A percentile compares a stretch with the other conserved stretches of the same genome.
These are phyloP conservation scores for Volvox reticuliferus DNA, from an alignment of 139 green algal species.

Conservation along the genomic window DNA sequence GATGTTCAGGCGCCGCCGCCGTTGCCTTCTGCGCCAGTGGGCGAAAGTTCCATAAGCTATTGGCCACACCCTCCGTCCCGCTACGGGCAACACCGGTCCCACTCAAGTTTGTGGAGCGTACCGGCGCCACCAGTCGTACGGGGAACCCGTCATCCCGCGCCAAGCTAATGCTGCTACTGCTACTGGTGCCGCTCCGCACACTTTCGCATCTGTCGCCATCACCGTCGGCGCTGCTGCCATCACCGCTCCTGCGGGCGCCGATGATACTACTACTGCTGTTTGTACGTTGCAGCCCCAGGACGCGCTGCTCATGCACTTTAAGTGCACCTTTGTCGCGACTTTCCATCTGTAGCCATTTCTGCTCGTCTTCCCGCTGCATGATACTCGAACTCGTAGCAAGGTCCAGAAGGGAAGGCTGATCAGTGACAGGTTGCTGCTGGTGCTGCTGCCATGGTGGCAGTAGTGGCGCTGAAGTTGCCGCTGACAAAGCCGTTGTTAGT, in stretches of 20 bases:
- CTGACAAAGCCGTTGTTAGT: neutral
- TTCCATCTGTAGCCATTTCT: neutral
- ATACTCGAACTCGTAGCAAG: neutral
- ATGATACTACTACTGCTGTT: neutral
- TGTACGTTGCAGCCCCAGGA: neutral
- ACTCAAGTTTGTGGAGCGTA: neutral
- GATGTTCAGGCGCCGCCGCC: neutral
- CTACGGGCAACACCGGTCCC: neutral
- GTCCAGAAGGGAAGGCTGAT: neutral
- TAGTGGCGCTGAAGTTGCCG: neutral
- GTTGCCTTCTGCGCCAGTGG: too few species aligned
- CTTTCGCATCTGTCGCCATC: neutral
- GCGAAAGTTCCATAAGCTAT: neutral
- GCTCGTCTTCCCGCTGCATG: neutral
- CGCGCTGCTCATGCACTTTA: too few species aligned
- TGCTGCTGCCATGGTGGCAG: neutral
- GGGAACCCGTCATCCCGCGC: neutral
- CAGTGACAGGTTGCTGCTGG: neutral
- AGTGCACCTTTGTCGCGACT: too few species aligned
- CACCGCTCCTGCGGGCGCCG: neutral
- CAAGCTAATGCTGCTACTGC: conserved; percentile 11
- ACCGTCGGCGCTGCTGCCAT: neutral
- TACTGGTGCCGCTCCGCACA: neutral
- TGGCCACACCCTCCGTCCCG: neutral
- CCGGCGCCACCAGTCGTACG: neutral